Base-by-base conservation (phyloP, 495 filamentous ascomycete genomes). In the Evansstolkia leycettana region DNA sequence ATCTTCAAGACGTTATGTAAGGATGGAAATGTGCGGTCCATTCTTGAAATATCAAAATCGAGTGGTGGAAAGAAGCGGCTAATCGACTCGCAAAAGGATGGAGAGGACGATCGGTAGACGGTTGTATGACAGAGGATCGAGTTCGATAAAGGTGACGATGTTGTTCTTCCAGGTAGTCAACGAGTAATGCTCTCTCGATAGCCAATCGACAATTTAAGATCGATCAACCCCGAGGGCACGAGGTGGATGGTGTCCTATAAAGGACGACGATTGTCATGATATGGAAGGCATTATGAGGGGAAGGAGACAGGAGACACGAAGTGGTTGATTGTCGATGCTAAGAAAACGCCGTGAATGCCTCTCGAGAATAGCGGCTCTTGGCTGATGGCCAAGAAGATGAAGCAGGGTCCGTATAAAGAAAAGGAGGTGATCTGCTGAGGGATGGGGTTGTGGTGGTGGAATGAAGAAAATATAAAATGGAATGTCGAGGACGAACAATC, bases 1-100 rank as follows among this genome's bases (percentile, higher is more conserved):
- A 67, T 65, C 51, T 61, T 67, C 41, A 67, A 49, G n/a, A 65
- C 33, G 39, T 60, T 58, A 33, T 67, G 55, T 34, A 67, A 50
- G 16, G 61, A 60, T 11, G 47, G 38, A 38, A 60, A 58, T 18
- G 52, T 43, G 48, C 60, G 55, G 33, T 60, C 54, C 63, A 67
- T 64, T 26, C 24, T 29, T 59, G 49, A 31, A 38, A 38, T 23
- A 23, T 23, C 20, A 23, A 23, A n/a, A 9, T 9, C 20, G 20
- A 5, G 9, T 23, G 4, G 9, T 23, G 4, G 20, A 23, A 23
- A 4, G 9, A 23, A 23, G 4, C 20, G 20, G 5, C 9, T 9
- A 29, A 42, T 34, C 33, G 44, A 33, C 13, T 29, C 38, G 40
- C 34, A 25, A 40, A 40, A 31, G 24, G 17, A 30, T 23, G 33